Base-by-base conservation (phyloP, 1,284 basidiomycete species). In the Moesziomyces sp. region DNA sequence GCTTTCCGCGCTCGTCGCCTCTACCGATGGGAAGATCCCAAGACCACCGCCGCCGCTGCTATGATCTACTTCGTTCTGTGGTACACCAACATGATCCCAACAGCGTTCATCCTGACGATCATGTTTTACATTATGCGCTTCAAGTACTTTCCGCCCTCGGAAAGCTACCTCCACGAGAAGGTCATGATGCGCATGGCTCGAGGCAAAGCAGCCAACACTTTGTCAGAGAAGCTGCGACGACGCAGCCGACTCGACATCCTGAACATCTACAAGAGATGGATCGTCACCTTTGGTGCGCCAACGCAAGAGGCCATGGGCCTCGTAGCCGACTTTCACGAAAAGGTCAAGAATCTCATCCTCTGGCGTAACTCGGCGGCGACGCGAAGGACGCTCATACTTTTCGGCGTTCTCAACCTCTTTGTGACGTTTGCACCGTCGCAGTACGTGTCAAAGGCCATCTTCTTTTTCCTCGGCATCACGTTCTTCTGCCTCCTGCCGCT, bases 61-160 rank as follows among this genome's bases (percentile, higher is more conserved):
- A 84, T 83, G 82, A 68, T 78, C 58, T 84, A 84, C 61, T 84
- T 83, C 64, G 76, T 80, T n/a, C 69, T 84, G 16, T 84, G 82
- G 82, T 82, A 79, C 52, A 78, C 76, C 51, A 79, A 84, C 50
- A 60, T 82, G 61, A 71, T 84, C n/a, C 80, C 80, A 1, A 78
- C 80, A 0, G 81, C 82, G 13, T 82, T 83, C 52, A 59, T 81
- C n/a, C 65, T 79, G 28, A 74, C 58, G 49, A 53, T 82, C 55
- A 77, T 82, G 53, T 83, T 77, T 69, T 75, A 71, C 57, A 77
- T 83, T 46, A 63, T 78, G 65, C 70, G 80, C 19, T 84, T 83
- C 70, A 81, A 82, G 50, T 84, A 80, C 62, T 79, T 84, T 51
- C 82, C 81, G 18, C 82, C 82, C 3, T 78, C 79, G 44, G 80